These are phyloP conservation scores for Tetrahymena elliotti DNA, from an alignment of 73 alveolate genomes.

Conservation along the genomic window DNA sequence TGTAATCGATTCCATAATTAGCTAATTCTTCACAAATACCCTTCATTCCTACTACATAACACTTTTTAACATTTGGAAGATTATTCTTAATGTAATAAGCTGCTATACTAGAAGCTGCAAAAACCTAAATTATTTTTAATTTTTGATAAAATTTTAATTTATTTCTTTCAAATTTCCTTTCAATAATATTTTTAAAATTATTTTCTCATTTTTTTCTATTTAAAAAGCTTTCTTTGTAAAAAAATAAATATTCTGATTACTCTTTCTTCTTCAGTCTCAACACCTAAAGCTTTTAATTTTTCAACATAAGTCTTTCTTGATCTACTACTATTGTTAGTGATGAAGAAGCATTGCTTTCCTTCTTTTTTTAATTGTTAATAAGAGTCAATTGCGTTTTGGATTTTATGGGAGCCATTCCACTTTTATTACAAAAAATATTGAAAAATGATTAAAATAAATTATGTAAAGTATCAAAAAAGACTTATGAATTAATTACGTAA, in stretches of 20 bases:
- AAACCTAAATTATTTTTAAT: background rate
- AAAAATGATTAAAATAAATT: background rate
- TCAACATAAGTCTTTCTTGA: constrained; percentile 29
- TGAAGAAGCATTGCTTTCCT: constrained; percentile 40
- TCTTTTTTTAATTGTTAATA: background rate
- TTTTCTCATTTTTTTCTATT: background rate
- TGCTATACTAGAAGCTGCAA: constrained; percentile 26
- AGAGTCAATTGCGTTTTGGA: constrained; percentile 22
- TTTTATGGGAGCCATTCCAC: constrained; percentile 42
- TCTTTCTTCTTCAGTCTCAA: constrained; percentile 6
- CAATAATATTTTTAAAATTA: background rate
- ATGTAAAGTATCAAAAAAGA: background rate
- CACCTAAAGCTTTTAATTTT: background rate
- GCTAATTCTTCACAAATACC: constrained; percentile 31
- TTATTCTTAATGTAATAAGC: constrained; percentile 18
- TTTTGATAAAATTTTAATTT: background rate
- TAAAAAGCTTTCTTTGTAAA: background rate
- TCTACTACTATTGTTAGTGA: constrained; percentile 47
- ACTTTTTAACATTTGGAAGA: constrained; percentile 18
- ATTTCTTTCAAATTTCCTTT: background rate
- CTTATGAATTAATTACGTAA: background rate
- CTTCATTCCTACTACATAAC: constrained; percentile 28
- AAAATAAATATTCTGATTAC: background rate
- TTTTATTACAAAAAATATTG: background rate
- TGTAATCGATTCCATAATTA: constrained; percentile 10